Base-by-base conservation (phyloP, 2,329 filamentous ascomycete species). In the Fusarium stilboides region DNA sequence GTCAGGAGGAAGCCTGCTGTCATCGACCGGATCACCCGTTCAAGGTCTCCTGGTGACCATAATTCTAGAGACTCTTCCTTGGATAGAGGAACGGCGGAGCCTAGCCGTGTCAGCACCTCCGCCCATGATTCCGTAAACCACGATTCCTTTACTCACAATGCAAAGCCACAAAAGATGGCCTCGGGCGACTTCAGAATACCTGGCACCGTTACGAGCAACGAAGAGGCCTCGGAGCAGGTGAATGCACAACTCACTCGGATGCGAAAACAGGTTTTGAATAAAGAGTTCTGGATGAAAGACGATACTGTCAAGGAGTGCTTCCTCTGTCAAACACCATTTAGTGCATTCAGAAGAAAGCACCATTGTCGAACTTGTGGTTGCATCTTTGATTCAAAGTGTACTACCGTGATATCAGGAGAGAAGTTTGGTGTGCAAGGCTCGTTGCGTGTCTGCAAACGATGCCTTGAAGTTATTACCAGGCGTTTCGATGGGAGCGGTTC, bases 281-380 rank as follows among this genome's bases (percentile, higher is more conserved):
- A 94, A 75, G 94, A 98, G 72, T 98, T 97, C 74, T 98, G 95
- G 96, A 99, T 99, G 96, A 93, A 94, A 62, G 96, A 99, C 77
- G 96, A 98, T 76, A 98, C 97, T 67, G 97, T 95, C 62, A 98
- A 97, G 77, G 95, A 98, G 74, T 99, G 96, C 76, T 99, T 98
- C 77, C 88, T 93, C 44, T 99, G 96, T 75, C 93, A 93, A 44
- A 92, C 93, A 61, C 88, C 92, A 3, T 99, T 99, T 76, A 94
- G 94, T 1, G 96, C 95, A 2, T 98, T 98, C 77, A 89, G 96
- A 62, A 89, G 96, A 69, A 99, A 99, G 77, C 96, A 99, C 78
- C 96, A 99, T 79, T 99, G 96, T 78, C 90, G 97, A 65, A 92
- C 90, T 1, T 99, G 96, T 77, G 96, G 96, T n/a, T 97, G 97